Evolutionary conservation across 345 rosid species (phyloP), one percentile per base, ranked within the genome.

Genomic region (Citropsis articulata): DNA sequence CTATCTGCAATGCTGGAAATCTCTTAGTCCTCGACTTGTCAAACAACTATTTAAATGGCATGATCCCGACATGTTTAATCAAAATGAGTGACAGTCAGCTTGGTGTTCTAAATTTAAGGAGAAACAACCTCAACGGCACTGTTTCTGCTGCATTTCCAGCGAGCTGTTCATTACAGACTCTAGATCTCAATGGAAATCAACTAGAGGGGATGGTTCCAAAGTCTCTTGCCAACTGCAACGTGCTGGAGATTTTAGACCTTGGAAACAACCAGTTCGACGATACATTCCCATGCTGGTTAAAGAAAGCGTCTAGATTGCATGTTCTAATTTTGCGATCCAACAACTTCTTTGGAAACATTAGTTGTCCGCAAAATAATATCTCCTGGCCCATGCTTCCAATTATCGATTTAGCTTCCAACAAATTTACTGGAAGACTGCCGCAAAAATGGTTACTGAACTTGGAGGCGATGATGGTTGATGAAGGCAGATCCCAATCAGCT

Each of bases 1-100:
- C 87, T 22, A 13, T 87, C 2, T 90, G 91, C 86, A 80, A 27
- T 24, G 59, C 67, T 2, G 1, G 0, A 4, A 0, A 1, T 48
- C 81, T 88, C 1, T 1, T 9, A 68, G 81, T 84, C 8, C 85
- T 90, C 53, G 87, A 86, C 62, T 6, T 86, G 65, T 90, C 94
- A 0, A 24, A 67, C 61, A 90, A 90, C 72, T 33, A 27, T 6
- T 79, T 90, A 72, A 70, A 0, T 18, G 88, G 88, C 24, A 6
- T 1, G 0, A 71, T 90, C 27, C 92, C 89, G 0, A 30, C 22
- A 6, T 81, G 84, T 50, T 28, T 77, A 2, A 12, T 55, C 0
- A 1, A 13, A 30, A 60, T 4, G 38, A 9, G 0, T 0, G 0
- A 0, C 31, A 36, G 40, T 7, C 0, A 2, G 0, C 85, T 87